Percentiles rank a stretch among this genome's conserved stretches.
These are phyloP conservation scores for Aureobasidium subglaciale DNA, from an alignment of 2,329 filamentous ascomycete genomes.

Conservation along the genomic window DNA sequence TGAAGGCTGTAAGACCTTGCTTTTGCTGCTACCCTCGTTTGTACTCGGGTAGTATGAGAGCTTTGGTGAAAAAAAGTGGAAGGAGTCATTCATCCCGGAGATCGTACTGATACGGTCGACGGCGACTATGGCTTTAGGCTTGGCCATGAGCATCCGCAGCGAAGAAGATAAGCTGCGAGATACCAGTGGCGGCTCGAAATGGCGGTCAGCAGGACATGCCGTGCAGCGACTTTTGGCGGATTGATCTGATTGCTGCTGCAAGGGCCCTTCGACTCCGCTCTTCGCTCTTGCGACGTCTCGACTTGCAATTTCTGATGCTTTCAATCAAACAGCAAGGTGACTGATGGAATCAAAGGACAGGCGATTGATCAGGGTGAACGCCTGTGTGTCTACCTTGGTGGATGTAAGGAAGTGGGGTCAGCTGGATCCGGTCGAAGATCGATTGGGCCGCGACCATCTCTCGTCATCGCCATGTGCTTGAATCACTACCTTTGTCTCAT, in stretches of 20 bases:
- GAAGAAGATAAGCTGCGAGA: neutral
- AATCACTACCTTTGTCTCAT: too few relatives aligned
- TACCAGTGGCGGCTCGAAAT: neutral
- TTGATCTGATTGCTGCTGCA: slow-evolving; percentile 4
- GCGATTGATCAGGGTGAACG: neutral
- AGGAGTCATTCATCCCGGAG: neutral
- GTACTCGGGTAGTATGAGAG: too few relatives aligned
- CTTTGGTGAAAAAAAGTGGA: too few relatives aligned
- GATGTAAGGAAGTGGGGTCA: neutral
- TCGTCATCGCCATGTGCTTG: too few relatives aligned
- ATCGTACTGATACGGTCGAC: neutral
- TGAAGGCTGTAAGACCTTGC: neutral
- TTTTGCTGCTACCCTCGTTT: neutral
- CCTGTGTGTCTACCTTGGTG: neutral
- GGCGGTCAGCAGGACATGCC: slow-evolving; percentile 7
- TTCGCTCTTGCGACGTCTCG: neutral
- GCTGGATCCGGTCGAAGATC: neutral
- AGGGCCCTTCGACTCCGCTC: slow-evolving; percentile 3
- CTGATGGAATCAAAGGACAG: neutral
- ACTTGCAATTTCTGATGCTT: neutral
- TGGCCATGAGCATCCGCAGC: neutral
- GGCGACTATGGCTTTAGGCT: neutral
- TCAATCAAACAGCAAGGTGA: neutral
- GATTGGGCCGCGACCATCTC: neutral
- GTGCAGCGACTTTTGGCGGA: neutral